Evolutionary conservation across 2,329 filamentous ascomycete species (phyloP), one percentile per base, ranked within the genome.

Genomic region (Epichloe coenophiala): DNA sequence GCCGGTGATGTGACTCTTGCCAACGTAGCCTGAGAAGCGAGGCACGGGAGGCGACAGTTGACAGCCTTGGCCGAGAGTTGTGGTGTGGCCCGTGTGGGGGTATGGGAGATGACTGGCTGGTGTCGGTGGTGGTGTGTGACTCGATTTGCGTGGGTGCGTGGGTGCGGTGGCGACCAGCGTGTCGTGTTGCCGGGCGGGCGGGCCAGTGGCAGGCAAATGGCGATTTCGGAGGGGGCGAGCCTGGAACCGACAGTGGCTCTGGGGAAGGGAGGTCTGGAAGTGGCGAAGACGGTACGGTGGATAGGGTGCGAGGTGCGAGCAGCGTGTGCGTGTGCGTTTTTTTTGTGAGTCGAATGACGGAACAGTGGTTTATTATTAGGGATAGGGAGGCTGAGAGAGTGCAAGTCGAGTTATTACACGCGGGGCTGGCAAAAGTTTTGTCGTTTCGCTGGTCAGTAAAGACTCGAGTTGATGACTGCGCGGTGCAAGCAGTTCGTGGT

Each of bases 221-320:
- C 65, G 66, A 66, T 61, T 64, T 66, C 65, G 66, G 66, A 67
- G 58, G 53, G 56, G 56, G 60, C 60, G 61, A 59, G 21, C 36
- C 45, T 41, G 23, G 45, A 45, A 31, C 27, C 27, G 48, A 44
- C 43, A 15, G 39, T 45, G 39, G 45, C 48, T 27, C 37, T 8
- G 19, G 15, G 21, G 6, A 38, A 48, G 31, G 9, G 42, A 48
- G 31, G 51, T 45, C 47, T 40, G 45, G 44, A 27, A 27, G 54
- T 54, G 54, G 52, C 54, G 46, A 54, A 46, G 42, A 46, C 31
- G 37, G 37, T 39, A 46, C 31, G 37, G 37, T 39, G 23, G 37
- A 41, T 7, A 35, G 44, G 31, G 44, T 15, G 33, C n/a, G 35
- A 8, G 45, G 44, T 15, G 33, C n/a, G 35, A 15, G 45, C 35